phyloP scores from a whole-genome alignment of 495 filamentous ascomycete genomes.

The Pyronema domesticum region DNA sequence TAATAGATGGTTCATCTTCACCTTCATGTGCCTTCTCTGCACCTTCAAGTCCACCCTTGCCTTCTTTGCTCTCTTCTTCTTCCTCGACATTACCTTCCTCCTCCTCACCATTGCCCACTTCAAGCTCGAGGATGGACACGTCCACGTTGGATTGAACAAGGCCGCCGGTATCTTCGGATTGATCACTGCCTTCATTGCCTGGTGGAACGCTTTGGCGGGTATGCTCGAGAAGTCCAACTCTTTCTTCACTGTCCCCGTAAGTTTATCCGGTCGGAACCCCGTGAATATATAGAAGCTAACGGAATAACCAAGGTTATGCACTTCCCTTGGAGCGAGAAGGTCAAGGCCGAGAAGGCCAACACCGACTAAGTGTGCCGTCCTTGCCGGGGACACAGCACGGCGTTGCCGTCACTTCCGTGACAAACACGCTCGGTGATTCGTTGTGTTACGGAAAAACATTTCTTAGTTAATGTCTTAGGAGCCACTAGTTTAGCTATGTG shows the following conservation, averaged over 20 bases:
- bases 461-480: background rate
- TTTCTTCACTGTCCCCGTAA: slow-evolving; percentile 81
- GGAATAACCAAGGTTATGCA: slow-evolving; percentile 40
- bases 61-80: slow-evolving; percentile 92
- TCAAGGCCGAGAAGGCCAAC: slow-evolving; percentile 27
- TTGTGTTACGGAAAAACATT: background rate
- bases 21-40: slow-evolving; percentile 67
- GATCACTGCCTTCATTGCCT: slow-evolving; percentile 74
- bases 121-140: slow-evolving; percentile 26
- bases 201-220: slow-evolving; percentile 96
- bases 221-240: slow-evolving; percentile 76
- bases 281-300: slow-evolving; percentile 3
- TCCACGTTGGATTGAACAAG: slow-evolving; percentile 36
- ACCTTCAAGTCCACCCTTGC: slow-evolving; percentile 86
- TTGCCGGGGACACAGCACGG: background rate
- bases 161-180: slow-evolving; percentile 80
- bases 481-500: background rate
- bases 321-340: slow-evolving; percentile 94
- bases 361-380: background rate
- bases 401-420: no score
- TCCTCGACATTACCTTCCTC: slow-evolving; percentile 81
- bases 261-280: background rate
- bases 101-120: slow-evolving; percentile 66
- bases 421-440: background rate
- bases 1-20: slow-evolving; percentile 92